Percentiles rank a stretch among this genome's conserved stretches.
Evolutionary conservation across 2,329 filamentous ascomycete genomes (phyloP).

Genomic region (Colletotrichum somersetense): DNA sequence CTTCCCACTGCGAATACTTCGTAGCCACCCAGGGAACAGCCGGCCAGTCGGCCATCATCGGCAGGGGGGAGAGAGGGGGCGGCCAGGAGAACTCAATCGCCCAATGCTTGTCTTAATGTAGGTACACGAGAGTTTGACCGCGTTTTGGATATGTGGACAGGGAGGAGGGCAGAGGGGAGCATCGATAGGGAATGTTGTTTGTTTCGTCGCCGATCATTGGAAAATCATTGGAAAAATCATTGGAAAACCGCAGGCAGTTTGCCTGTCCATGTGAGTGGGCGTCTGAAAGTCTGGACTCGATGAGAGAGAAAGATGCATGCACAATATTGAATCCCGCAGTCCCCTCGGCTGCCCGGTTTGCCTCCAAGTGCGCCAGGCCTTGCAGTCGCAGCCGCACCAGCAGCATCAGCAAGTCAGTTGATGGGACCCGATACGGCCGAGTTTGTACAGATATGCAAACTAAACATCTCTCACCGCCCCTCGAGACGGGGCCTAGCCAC

Average conservation of each 20-base stretch:
- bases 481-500: neutral
- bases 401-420: conserved; percentile 8
- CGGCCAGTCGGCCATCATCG: neutral
- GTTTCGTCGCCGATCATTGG: conserved; percentile 15
- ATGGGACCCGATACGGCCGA: neutral
- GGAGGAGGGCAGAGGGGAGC: neutral
- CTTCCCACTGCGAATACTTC: neutral
- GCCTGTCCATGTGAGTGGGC: neutral
- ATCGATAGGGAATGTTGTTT: neutral
- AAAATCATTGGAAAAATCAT: conserved; percentile 1
- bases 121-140: conserved; percentile 18
- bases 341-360: neutral
- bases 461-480: too few relatives aligned
- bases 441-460: neutral
- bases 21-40: neutral
- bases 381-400: neutral
- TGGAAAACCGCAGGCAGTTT: neutral
- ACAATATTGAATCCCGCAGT: neutral
- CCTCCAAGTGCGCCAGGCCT: neutral
- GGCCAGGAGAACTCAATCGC: conserved; percentile 1
- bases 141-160: conserved; percentile 6
- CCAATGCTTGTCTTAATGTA: neutral
- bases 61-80: neutral
- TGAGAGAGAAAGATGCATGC: neutral
- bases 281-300: neutral